Evolutionary conservation across 2,329 filamentous ascomycete genomes (phyloP).

Genomic region (Didymella glomerata): DNA sequence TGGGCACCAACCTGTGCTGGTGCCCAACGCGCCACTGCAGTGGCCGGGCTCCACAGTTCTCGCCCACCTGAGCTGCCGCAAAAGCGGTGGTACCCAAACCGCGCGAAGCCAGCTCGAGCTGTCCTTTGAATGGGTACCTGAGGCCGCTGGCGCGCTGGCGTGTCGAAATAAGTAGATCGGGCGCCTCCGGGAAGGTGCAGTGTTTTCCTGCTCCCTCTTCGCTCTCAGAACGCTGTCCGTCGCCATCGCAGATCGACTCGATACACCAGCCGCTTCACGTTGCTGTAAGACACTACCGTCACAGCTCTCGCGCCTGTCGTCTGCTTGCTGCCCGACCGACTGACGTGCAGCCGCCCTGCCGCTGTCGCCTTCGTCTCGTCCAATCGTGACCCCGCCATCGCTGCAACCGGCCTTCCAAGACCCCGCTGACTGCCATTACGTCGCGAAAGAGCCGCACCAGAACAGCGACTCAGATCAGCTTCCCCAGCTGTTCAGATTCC

Average conservation of each 20-base stretch:
- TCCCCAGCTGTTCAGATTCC: background rate
- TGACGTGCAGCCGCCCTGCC: conserved; percentile 44
- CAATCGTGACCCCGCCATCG: conserved; percentile 39
- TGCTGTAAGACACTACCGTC: conserved; percentile 27
- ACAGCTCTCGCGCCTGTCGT: conserved; percentile 26
- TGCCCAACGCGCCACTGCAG: conserved; percentile 41
- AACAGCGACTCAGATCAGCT: conserved; percentile 21
- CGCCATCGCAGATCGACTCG: conserved; percentile 13
- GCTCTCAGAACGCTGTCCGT: conserved; percentile 23
- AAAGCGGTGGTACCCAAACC: conserved; percentile 40
- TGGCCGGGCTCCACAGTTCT: conserved; percentile 37
- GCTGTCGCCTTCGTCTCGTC: conserved; percentile 30
- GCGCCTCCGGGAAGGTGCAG: conserved; percentile 31
- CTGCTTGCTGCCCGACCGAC: conserved; percentile 44
- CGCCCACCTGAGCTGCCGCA: conserved; percentile 35
- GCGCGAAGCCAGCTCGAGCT: conserved; percentile 34
- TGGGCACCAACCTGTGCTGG: conserved; percentile 33
- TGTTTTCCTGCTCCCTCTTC: conserved; percentile 26
- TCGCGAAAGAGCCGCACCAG: conserved; percentile 42
- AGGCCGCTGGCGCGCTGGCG: conserved; percentile 28
- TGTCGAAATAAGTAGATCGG: conserved; percentile 39
- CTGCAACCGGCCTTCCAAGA: conserved; percentile 31
- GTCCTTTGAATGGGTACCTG: conserved; percentile 37
- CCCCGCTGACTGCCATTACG: conserved; percentile 33
- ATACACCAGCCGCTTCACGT: conserved; percentile 20